A percentile compares a stretch with the other conserved stretches of the same genome.
These are phyloP conservation scores for Capsicum pubescens DNA, from an alignment of 257 asterid species.

Conservation along the genomic window DNA sequence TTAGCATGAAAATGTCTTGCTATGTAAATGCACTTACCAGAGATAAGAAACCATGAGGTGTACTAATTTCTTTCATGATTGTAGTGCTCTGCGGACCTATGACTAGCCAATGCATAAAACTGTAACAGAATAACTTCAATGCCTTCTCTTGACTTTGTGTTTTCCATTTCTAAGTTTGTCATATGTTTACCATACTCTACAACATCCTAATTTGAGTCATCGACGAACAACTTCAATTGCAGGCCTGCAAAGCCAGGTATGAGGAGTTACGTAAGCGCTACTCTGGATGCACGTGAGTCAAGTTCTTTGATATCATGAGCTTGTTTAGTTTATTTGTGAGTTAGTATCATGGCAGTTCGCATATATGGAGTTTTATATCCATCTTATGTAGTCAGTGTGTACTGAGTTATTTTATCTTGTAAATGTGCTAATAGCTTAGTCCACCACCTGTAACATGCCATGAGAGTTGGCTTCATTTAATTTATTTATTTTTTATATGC, in stretches of 20 bases:
- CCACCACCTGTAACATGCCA: background rate
- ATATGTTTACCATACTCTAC: slow-evolving; percentile 1
- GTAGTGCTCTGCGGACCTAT: background rate
- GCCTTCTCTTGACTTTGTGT: background rate
- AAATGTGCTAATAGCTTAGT: background rate
- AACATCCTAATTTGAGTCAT: slow-evolving; percentile 13
- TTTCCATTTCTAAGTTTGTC: background rate
- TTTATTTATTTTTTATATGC: background rate
- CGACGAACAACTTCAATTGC: slow-evolving; percentile 36
- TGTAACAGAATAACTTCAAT: background rate
- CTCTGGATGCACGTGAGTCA: slow-evolving; percentile 72
- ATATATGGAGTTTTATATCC: background rate
- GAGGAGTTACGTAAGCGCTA: slow-evolving; percentile 70
- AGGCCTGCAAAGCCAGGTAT: slow-evolving; percentile 86
- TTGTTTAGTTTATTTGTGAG: slow-evolving; percentile 18
- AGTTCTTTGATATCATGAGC: slow-evolving; percentile 24
- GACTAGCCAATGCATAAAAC: background rate
- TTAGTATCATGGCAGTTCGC: background rate
- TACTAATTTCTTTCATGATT: background rate
- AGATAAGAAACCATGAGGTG: background rate
- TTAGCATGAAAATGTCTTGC: background rate
- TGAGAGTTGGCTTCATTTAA: background rate
- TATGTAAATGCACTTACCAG: background rate
- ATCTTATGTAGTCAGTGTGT: background rate
- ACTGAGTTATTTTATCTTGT: background rate